Conservation (phyloP, 352 stramenopile genomes). For the Phytophthora ohioensis region DNA sequence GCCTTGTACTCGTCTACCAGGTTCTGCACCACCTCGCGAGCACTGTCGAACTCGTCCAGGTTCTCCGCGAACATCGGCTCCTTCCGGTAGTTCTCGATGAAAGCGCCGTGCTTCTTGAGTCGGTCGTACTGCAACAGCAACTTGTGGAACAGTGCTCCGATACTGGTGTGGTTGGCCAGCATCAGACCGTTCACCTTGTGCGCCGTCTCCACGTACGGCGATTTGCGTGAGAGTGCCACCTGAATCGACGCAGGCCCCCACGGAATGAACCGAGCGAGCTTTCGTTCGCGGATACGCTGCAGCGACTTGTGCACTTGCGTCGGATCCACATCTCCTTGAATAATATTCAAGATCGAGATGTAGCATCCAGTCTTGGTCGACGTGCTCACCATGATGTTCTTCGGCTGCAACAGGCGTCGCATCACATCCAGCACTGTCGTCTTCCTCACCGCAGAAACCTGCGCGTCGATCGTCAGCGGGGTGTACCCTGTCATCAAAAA, state of each 20-base stretch:
- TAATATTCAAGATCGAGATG: constrained; percentile 99
- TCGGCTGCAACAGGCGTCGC: constrained; percentile 94
- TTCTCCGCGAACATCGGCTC: constrained; percentile 97
- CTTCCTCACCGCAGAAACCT: constrained; percentile 95
- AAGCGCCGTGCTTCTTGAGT: constrained; percentile 98
- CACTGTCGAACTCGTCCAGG: constrained; percentile 88
- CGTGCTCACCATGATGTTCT: constrained; percentile 99
- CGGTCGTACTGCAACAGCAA: constrained; percentile 97
- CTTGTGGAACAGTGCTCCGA: constrained; percentile 91
- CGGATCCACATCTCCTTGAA: constrained; percentile 99
- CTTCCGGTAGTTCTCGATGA: constrained; percentile 99
- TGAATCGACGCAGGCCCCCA: constrained; percentile 99
- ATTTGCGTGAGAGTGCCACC: constrained; percentile 98
- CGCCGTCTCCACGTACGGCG: constrained; percentile 96
- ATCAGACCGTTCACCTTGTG: constrained; percentile 99
- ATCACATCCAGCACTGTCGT: constrained; percentile 99
- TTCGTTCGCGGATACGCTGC: constrained; percentile 97
- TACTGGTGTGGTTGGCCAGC: constrained; percentile 99
- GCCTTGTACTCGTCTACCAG: constrained; percentile 90
- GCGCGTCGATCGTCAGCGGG: constrained; percentile 95
- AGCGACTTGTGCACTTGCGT: constrained; percentile 99
- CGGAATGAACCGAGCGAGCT: constrained; percentile 98
- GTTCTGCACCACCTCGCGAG: constrained; percentile 86
- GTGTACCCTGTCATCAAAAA: constrained; percentile 99
- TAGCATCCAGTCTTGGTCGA: constrained; percentile 97